Base-by-base conservation (phyloP, 345 rosid genomes). In the Arabidopsis arenosa region DNA sequence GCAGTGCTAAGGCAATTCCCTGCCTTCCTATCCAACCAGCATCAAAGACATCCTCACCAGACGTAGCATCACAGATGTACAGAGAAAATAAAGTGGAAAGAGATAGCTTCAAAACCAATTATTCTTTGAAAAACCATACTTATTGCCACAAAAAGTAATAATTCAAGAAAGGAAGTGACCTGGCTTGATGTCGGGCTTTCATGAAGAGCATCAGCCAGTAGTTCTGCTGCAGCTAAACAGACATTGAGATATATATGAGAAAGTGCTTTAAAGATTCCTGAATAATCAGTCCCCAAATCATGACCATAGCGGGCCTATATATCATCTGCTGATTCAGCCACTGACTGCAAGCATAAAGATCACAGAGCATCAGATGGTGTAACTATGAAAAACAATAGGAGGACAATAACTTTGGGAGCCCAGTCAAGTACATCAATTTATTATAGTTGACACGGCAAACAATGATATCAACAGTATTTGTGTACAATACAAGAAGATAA, bases 121-220 rank as follows among this genome's bases (percentile, higher is more conserved):
- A 51, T 54, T 47, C 49, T 63, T 63, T 83, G 75, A 80, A 72
- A 68, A 48, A 59, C 63, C 65, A 53, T 47, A 44, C 72, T 18
- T 18, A 28, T 18, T 37, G 60, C 44, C 61, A 83, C 41, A 36
- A 70, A 70, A 18, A 17, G 32, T 37, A 75, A 48, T 35, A 45
- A 40, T 6, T 40, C n/a, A 52, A 77, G 39, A 60, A 60, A 2
- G 60, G 78, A 56, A 74, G 41, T 56, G 40, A 90, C 97, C 97
- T 92, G 97, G 77, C 87, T 89, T 39, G 94, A 79, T 79, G 90
- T 84, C 11, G 97, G 97, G 45, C 81, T 79, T 81, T 95, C 99
- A 86, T 95, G 97, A 83, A 95, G 83, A 63, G 99, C 97, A 82
- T 93, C 85, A 80, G 97, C 97, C 80, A 95, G 86, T 81, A 96